phyloP scores from a whole-genome alignment of 2,329 filamentous ascomycete species.

The Aspergillus piperis region DNA sequence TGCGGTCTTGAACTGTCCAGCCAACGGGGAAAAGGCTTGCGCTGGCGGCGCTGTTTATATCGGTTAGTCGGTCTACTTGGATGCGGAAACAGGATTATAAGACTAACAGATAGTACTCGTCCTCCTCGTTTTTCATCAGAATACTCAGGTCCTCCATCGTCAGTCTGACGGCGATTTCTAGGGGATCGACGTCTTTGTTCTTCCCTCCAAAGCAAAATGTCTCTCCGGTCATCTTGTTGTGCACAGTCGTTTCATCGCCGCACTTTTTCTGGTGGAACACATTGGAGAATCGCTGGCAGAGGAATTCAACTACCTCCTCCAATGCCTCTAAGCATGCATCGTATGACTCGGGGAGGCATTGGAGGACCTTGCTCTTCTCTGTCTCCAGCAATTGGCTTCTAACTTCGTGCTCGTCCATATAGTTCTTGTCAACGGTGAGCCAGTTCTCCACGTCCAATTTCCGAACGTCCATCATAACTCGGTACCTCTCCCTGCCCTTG shows the following conservation, averaged over 20 bases:
- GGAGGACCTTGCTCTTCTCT: constrained; percentile 46
- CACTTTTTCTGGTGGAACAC: constrained; percentile 41
- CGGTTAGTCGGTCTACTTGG: constrained; percentile 1
- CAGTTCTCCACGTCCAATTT: constrained; percentile 50
- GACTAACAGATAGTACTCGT: constrained; percentile 51
- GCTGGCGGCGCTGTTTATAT: constrained; percentile 45
- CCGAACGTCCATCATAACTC: constrained; percentile 52
- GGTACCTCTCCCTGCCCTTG: constrained; percentile 41
- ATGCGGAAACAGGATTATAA: neutral
- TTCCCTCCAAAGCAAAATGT: constrained; percentile 42
- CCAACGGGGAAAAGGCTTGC: constrained; percentile 57
- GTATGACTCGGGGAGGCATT: constrained; percentile 47
- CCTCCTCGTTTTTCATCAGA: constrained; percentile 48
- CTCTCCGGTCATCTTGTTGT: constrained; percentile 50
- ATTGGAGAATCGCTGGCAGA: constrained; percentile 47
- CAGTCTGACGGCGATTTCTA: constrained; percentile 54
- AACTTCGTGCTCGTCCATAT: constrained; percentile 47
- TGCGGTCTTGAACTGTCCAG: constrained; percentile 52
- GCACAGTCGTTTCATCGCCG: constrained; percentile 33
- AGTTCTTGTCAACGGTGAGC: constrained; percentile 52
- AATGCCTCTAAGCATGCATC: constrained; percentile 52
- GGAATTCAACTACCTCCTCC: constrained; percentile 48
- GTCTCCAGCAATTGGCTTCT: constrained; percentile 44
- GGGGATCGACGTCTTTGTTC: constrained; percentile 41
- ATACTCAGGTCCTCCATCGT: constrained; percentile 57